Evolutionary conservation across 139 green algal species (phyloP).

Genomic region (Dunaliella sp.): DNA sequence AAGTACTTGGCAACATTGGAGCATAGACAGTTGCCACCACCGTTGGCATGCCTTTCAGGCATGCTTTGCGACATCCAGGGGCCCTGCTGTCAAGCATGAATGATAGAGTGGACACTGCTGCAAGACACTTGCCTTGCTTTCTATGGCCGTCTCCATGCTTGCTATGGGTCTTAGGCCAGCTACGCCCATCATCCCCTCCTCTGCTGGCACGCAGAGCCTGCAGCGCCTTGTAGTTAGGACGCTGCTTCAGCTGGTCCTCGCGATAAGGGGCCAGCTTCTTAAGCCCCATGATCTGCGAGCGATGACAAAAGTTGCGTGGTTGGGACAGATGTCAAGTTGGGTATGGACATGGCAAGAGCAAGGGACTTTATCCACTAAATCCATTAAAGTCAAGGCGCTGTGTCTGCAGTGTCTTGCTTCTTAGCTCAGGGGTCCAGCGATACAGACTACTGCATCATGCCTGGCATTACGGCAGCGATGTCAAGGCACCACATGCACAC

Average conservation of each 20-base stretch:
- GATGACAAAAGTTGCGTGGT: too few relatives aligned
- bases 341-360: too few relatives aligned
- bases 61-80: not conserved
- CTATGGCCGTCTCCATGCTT: not conserved
- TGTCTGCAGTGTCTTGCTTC: too few relatives aligned
- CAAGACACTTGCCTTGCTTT: not conserved
- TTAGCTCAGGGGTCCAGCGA: too few relatives aligned
- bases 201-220: constrained; percentile 14
- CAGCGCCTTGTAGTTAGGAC: constrained; percentile 66
- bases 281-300: constrained; percentile 70
- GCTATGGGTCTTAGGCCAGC: not conserved
- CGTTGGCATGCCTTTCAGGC: too few relatives aligned
- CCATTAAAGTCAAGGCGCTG: too few relatives aligned
- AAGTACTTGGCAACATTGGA: not conserved
- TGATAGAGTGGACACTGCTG: too few relatives aligned
- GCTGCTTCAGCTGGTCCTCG: constrained; percentile 41
- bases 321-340: too few relatives aligned
- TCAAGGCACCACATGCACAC: too few relatives aligned
- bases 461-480: too few relatives aligned
- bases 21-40: not conserved
- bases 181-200: not conserved
- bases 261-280: constrained; percentile 87
- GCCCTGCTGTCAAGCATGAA: not conserved
- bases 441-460: too few relatives aligned
- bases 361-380: too few relatives aligned